phyloP scores from a whole-genome alignment of 768 basidiomycete species.

The Tulasnella sp. region DNA sequence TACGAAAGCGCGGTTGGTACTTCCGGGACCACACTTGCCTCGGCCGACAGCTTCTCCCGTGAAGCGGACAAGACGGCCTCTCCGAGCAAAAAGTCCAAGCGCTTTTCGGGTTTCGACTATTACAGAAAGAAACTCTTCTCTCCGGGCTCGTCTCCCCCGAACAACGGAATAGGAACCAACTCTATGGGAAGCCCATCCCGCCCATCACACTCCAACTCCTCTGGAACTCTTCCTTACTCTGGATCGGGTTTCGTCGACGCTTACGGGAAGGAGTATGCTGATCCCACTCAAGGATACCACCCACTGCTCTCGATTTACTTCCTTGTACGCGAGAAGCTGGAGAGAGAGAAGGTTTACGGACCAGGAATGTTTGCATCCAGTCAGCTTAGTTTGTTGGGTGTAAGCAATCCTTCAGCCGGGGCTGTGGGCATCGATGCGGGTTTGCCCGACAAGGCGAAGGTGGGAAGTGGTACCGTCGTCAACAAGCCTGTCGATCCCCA shows the following conservation, averaged over 20 bases:
- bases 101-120: slow-evolving; percentile 93
- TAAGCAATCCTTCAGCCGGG: slow-evolving; percentile 14
- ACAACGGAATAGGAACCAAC: slow-evolving; percentile 34
- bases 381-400: slow-evolving; percentile 41
- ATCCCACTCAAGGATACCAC: slow-evolving; percentile 90
- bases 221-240: slow-evolving; percentile 13
- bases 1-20: background rate
- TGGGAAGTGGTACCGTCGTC: background rate
- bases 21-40: background rate
- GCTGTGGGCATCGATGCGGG: slow-evolving; percentile 3
- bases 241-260: background rate
- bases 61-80: slow-evolving; percentile 20
- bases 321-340: slow-evolving; percentile 89
- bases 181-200: slow-evolving; percentile 30
- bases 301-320: slow-evolving; percentile 95
- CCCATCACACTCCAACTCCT: slow-evolving; percentile 13
- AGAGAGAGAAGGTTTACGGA: slow-evolving; percentile 88
- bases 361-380: slow-evolving; percentile 90
- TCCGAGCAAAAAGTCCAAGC: slow-evolving; percentile 52
- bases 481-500: slow-evolving; percentile 2
- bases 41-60: slow-evolving; percentile 10
- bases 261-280: slow-evolving; percentile 29
- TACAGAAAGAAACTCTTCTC: slow-evolving; percentile 82
- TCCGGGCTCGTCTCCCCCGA: slow-evolving; percentile 26
- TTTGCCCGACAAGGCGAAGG: slow-evolving; percentile 16